Conservation (phyloP, 441 rosid genomes). For the Adansonia rubrostipa region DNA sequence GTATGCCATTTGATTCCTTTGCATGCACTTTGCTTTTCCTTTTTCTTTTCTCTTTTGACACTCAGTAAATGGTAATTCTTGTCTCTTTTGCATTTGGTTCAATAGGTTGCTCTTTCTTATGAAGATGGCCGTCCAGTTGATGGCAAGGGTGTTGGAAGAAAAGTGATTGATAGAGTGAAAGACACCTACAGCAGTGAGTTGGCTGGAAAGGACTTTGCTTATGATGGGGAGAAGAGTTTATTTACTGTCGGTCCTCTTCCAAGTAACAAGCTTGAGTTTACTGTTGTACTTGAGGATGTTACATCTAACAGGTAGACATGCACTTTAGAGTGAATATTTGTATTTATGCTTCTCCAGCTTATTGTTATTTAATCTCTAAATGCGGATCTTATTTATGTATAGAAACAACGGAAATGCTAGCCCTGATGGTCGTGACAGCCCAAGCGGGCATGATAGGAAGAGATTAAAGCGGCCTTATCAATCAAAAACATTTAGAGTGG, state of each 20-base stretch:
- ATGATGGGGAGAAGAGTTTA: slow-evolving; percentile 63
- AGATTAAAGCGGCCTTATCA: slow-evolving; percentile 44
- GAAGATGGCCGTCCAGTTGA: slow-evolving; percentile 68
- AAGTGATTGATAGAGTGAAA: slow-evolving; percentile 52
- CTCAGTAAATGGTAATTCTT: background rate
- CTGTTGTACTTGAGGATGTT: slow-evolving; percentile 54
- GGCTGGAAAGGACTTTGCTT: slow-evolving; percentile 57
- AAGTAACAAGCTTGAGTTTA: slow-evolving; percentile 53
- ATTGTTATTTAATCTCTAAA: slow-evolving; percentile 10
- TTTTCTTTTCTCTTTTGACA: background rate
- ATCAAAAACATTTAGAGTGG: slow-evolving; percentile 50
- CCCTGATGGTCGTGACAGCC: slow-evolving; percentile 32
- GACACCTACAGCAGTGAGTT: slow-evolving; percentile 51
- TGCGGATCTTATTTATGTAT: slow-evolving; percentile 19
- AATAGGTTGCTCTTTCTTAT: slow-evolving; percentile 52
- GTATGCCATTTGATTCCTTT: slow-evolving; percentile 37
- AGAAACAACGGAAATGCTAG: slow-evolving; percentile 40
- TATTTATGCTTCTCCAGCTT: background rate
- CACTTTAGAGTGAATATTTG: background rate
- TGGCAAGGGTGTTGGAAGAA: slow-evolving; percentile 56
- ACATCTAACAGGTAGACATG: slow-evolving; percentile 48
- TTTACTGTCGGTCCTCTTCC: slow-evolving; percentile 58
- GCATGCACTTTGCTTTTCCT: background rate
- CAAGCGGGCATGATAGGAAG: slow-evolving; percentile 46
- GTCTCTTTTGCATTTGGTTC: slow-evolving; percentile 22